Percentiles rank a stretch among this genome's conserved stretches.
Conservation (phyloP, 2,329 filamentous ascomycete species). For the Xylariaceae sp. region DNA sequence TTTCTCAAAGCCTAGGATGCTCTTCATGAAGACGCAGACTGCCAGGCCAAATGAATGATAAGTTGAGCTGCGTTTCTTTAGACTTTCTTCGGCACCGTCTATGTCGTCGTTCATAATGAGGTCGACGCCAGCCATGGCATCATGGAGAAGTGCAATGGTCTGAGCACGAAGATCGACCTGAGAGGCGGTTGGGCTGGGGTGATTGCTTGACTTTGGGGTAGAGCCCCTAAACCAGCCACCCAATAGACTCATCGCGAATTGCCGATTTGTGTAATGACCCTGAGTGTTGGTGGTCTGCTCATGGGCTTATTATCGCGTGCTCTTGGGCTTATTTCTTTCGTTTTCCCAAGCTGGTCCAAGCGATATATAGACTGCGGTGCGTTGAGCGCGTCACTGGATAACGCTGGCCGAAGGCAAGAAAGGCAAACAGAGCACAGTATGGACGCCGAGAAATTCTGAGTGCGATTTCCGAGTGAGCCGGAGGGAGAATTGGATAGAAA, state of each 20-base stretch:
- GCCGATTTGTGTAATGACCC: not conserved
- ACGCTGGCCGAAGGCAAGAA: not conserved
- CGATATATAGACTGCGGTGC: not conserved
- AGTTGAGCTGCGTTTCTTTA: constrained; percentile 77
- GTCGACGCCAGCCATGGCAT: constrained; percentile 69
- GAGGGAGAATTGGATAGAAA: too few species aligned
- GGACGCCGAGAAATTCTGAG: not conserved
- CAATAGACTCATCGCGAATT: constrained; percentile 54
- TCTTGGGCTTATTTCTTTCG: not conserved
- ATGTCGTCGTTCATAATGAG: constrained; percentile 91
- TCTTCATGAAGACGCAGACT: constrained; percentile 83
- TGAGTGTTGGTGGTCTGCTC: not conserved
- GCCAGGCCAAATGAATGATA: constrained; percentile 87
- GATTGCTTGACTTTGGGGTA: constrained; percentile 45
- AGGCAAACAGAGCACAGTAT: not conserved
- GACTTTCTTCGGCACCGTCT: constrained; percentile 76
- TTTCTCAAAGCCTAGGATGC: constrained; percentile 90
- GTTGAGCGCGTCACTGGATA: not conserved
- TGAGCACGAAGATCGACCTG: constrained; percentile 45
- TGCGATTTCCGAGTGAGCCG: constrained; percentile 13
- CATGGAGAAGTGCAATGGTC: constrained; percentile 62
- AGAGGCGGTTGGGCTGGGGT: constrained; percentile 43
- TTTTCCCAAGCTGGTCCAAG: not conserved
- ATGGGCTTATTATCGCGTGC: constrained; percentile 6
- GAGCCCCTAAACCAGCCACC: constrained; percentile 59